A percentile compares a stretch with the other conserved stretches of the same genome.
Evolutionary conservation across 1,284 basidiomycete species (phyloP).

Genomic region (Sporisorium graminicola): DNA sequence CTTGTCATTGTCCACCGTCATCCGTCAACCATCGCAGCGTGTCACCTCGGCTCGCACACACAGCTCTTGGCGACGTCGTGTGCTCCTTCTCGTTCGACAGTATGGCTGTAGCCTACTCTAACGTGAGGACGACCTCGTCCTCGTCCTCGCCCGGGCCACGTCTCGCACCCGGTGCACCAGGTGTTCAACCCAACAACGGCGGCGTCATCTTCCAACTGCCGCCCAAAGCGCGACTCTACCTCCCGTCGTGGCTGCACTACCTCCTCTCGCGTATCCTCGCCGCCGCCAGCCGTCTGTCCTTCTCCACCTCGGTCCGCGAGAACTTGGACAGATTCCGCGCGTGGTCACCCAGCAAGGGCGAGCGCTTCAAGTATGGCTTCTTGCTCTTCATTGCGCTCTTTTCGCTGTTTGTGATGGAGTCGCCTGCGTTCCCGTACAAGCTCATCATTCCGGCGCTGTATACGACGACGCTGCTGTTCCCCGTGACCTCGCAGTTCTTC

Average conservation of each 20-base stretch:
- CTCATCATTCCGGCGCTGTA: slow-evolving; percentile 84
- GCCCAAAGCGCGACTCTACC: slow-evolving; percentile 41
- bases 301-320: slow-evolving; percentile 60
- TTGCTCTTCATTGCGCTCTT: slow-evolving; percentile 74
- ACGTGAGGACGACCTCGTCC: slow-evolving; percentile 6
- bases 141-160: slow-evolving; percentile 16
- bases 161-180: slow-evolving; percentile 34
- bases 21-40: background rate
- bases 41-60: background rate
- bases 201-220: slow-evolving; percentile 34
- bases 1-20: background rate
- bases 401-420: slow-evolving; percentile 82
- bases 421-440: slow-evolving; percentile 79
- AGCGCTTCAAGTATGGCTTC: slow-evolving; percentile 65
- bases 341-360: slow-evolving; percentile 51
- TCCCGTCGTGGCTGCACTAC: slow-evolving; percentile 53
- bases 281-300: slow-evolving; percentile 60
- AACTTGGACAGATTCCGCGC: slow-evolving; percentile 57
- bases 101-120: slow-evolving; percentile 17
- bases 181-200: background rate
- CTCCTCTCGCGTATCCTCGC: slow-evolving; percentile 59
- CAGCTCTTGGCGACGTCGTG: background rate
- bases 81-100: background rate
- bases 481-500: slow-evolving; percentile 92
- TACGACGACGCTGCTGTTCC: slow-evolving; percentile 79